phyloP scores from a whole-genome alignment of 2,329 filamentous ascomycete genomes.

The Daldinia eschscholtzii region DNA sequence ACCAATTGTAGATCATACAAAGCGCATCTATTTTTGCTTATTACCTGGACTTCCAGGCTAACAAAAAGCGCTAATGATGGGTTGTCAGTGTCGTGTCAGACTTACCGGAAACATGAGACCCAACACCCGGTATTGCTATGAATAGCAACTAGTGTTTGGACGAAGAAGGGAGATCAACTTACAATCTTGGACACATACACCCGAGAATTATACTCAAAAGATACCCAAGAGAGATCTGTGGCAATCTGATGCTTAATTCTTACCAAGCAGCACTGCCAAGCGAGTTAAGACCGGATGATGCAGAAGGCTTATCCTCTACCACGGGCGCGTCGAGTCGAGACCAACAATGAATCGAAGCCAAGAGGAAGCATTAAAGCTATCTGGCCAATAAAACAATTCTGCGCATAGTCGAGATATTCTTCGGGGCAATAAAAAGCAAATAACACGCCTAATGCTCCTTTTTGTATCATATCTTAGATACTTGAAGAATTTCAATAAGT shows the following conservation, averaged over 20 bases:
- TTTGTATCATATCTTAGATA: neutral
- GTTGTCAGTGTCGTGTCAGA: conserved; percentile 13
- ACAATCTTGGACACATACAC: neutral
- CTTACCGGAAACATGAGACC: neutral
- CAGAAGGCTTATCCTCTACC: conserved; percentile 5
- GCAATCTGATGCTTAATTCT: conserved; percentile 29
- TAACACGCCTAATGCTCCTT: neutral
- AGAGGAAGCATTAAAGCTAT: conserved; percentile 24
- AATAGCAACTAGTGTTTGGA: conserved; percentile 34
- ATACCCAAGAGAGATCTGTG: conserved; percentile 15
- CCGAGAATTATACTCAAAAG: conserved; percentile 7
- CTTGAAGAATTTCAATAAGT: neutral
- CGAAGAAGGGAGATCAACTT: conserved; percentile 17
- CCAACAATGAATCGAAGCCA: conserved; percentile 39
- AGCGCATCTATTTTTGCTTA: conserved; percentile 15
- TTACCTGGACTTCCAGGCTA: neutral
- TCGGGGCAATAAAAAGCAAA: no score
- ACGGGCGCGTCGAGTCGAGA: conserved; percentile 13
- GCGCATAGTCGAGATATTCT: conserved; percentile 10
- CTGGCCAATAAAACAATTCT: conserved; percentile 9
- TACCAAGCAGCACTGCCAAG: conserved; percentile 33
- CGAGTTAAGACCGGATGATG: conserved; percentile 21
- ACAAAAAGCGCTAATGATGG: neutral
- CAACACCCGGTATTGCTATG: conserved; percentile 12
- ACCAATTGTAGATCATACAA: conserved; percentile 35